Base-by-base conservation (phyloP, 345 rosid genomes). In the Jatropha curcas region DNA sequence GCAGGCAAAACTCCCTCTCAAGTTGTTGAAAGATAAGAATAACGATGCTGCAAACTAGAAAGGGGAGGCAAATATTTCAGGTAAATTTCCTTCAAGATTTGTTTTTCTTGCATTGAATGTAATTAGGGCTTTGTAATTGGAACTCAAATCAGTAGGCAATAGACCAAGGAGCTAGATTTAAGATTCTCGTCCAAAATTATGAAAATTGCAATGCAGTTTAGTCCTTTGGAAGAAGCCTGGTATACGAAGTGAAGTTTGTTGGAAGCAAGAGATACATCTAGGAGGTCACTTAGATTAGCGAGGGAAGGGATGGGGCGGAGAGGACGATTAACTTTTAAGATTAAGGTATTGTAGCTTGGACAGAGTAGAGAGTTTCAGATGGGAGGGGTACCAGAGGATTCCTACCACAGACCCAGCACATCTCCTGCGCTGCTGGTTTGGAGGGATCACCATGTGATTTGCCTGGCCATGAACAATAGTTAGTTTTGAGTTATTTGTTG, bases 1-100 rank as follows among this genome's bases (percentile, higher is more conserved):
- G 77, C 67, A 1, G 98, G 98, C 12, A 94, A 77, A 0, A n/a
- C 78, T 0, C 0, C 98, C 97, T 11, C 85, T 92, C 63, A 94
- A 79, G 63, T 89, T 87, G 79, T 94, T 94, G 73, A 87, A 90
- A 35, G 92, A 85, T 16, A 94, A 65, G n/a, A n/a, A 12, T 90
- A 82, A 27, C 92, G 73, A 28, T 55, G 46, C 72, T 77, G 83
- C 70, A 92, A 80, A 67, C 81, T 83, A 9, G 81, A 43, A 55
- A 92, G 81, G 45, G 84, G n/a, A 67, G 0, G 68, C 80, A 76
- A 94, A 87, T 17, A 90, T 59, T 53, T 90, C 88, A 7, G 98
- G 97, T 5, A 93, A 77, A 4, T 70, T 9, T 7, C 96, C 98
- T 33, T 25, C 2, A 33, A 91, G 20, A 37, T 71, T 84, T 17